Percentiles rank a stretch among this genome's conserved stretches.
These are phyloP conservation scores for Pseudogymnoascus sp. DNA, from an alignment of 2,329 filamentous ascomycete species.

Conservation along the genomic window DNA sequence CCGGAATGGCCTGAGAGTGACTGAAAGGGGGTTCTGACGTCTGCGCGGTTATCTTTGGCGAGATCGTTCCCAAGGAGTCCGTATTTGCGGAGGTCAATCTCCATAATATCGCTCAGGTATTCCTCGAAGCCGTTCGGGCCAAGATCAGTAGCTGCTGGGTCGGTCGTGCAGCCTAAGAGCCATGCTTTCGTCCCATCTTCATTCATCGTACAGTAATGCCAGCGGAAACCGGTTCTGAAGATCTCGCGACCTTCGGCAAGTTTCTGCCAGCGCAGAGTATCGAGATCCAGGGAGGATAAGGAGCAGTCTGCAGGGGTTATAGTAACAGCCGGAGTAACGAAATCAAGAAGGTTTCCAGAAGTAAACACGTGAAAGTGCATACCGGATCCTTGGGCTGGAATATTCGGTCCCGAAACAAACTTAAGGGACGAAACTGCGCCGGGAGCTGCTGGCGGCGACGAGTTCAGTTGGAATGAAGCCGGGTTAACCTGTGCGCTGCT, in stretches of 20 bases:
- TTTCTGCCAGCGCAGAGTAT: conserved; percentile 85
- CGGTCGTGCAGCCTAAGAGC: conserved; percentile 85
- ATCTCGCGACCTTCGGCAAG: conserved; percentile 90
- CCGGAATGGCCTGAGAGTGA: conserved; percentile 24
- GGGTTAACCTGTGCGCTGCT: conserved; percentile 59
- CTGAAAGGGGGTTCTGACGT: not conserved
- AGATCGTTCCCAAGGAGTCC: conserved; percentile 79
- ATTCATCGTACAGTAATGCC: conserved; percentile 97
- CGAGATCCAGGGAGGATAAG: conserved; percentile 78
- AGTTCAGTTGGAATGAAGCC: conserved; percentile 56
- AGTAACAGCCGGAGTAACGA: conserved; percentile 84
- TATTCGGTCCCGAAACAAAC: conserved; percentile 77
- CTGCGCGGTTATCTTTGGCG: conserved; percentile 25
- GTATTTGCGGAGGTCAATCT: conserved; percentile 85
- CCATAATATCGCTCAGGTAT: conserved; percentile 88
- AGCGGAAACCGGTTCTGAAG: conserved; percentile 84
- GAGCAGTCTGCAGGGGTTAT: conserved; percentile 84
- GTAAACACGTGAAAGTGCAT: conserved; percentile 95
- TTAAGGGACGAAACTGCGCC: conserved; percentile 84
- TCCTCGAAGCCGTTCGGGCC: conserved; percentile 71
- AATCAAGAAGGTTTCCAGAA: conserved; percentile 84
- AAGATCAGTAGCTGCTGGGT: conserved; percentile 55
- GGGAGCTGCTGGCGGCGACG: conserved; percentile 76
- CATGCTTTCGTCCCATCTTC: conserved; percentile 93
- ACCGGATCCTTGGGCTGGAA: conserved; percentile 81